Base-by-base conservation (phyloP, 164 flowering plant genomes). In the Aristolochia contorta region DNA sequence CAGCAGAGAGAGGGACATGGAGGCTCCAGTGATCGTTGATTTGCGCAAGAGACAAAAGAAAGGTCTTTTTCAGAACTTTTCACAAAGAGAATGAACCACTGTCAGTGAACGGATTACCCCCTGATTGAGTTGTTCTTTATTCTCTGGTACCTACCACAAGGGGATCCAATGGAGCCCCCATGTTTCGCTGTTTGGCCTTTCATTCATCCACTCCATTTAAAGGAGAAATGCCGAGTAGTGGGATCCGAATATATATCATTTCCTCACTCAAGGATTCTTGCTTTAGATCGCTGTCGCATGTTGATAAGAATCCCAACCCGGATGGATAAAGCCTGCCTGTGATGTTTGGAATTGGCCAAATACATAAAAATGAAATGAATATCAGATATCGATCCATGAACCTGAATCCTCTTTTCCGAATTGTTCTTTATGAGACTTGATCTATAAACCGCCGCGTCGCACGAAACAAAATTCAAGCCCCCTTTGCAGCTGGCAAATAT, bases 231-330 rank as follows among this genome's bases (percentile, higher is more conserved):
- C 22, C 22, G 16, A 27, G 27, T 54, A 25, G 16, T 12, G 32
- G 57, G 57, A 54, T 22, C 33, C 32, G 57, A 22, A 54, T 53
- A 53, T 53, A 24, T 22, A 53, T 23, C 12, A 23, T 54, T 54
- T 16, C 24, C 57, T 22, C 33, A 54, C 18, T 15, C 33, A 23
- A 5, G 20, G 77, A 70, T 71, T 74, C 79, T 67, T 37, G 63
- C 54, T 62, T 66, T 67, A 74, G n/a, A 62, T 74, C 80, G 63
- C 68, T 71, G 65, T 78, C 79, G 60, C 58, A 58, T 77, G 77
- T 64, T 67, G 78, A 81, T 78, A 77, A 75, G 80, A 72, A 78
- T 80, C 77, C 64, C 70, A 69, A 65, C 63, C 71, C 70, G 72
- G 77, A 69, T 50, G 50, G 69, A 65, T 61, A 70, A 57, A 50